phyloP scores from a whole-genome alignment of 805 yeast species.

The Pichia ethanolica region DNA sequence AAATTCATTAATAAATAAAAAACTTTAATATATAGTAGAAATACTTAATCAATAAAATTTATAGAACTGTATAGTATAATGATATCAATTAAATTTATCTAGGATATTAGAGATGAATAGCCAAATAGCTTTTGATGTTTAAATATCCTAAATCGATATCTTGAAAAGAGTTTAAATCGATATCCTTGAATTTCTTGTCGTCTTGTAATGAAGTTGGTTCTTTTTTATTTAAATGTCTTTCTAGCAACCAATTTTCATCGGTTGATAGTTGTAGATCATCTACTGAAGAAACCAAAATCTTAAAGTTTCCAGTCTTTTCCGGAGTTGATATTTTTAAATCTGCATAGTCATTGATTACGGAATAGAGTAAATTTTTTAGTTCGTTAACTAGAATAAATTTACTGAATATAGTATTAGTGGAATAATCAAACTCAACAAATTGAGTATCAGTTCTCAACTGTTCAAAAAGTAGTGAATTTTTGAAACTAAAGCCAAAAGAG shows the following conservation, averaged over 20 bases:
- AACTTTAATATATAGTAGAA: no score
- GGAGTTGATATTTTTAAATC: not conserved
- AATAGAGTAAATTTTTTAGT: constrained; percentile 20
- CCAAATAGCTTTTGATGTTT: constrained; percentile 21
- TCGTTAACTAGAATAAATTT: constrained; percentile 16
- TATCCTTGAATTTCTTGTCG: constrained; percentile 6
- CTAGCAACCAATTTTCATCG: constrained; percentile 21
- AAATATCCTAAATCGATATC: constrained; percentile 22
- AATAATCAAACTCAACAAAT: not conserved
- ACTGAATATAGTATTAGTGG: not conserved
- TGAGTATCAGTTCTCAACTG: constrained; percentile 9
- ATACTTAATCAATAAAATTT: no score
- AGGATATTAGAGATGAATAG: not conserved
- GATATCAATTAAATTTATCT: no score
- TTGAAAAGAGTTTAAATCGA: constrained; percentile 15
- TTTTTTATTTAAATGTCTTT: not conserved
- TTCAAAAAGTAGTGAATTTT: constrained; percentile 22
- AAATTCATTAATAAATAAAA: not conserved
- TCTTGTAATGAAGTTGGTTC: no score
- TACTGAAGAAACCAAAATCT: constrained; percentile 18
- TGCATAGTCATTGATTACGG: constrained; percentile 19
- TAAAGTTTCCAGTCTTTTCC: constrained; percentile 13
- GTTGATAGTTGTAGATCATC: constrained; percentile 10
- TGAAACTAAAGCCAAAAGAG: constrained; percentile 24
- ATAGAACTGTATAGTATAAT: no score